These are phyloP conservation scores for Eucalyptus marginata DNA, from an alignment of 345 rosid genomes.

Conservation along the genomic window DNA sequence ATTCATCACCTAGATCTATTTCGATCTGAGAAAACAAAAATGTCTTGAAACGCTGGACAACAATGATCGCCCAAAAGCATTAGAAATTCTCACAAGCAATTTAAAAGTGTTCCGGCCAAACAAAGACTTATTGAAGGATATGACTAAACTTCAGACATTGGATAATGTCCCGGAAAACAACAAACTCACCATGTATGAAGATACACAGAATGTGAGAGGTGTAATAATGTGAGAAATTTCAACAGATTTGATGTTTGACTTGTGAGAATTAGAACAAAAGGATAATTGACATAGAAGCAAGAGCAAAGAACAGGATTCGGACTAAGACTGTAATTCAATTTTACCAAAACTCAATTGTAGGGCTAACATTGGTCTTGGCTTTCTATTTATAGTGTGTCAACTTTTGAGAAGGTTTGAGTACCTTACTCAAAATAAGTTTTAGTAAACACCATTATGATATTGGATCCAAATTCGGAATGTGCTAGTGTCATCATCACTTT, in stretches of 20 bases:
- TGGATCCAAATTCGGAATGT: neutral
- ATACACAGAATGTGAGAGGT: neutral
- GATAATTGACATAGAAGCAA: neutral
- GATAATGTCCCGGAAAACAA: neutral
- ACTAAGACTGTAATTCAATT: neutral
- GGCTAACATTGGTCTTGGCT: neutral
- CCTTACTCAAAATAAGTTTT: neutral
- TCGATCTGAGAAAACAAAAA: constrained; percentile 44
- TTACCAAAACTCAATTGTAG: neutral
- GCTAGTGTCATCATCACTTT: neutral
- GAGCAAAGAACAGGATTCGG: neutral
- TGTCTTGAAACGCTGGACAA: neutral
- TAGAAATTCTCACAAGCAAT: neutral
- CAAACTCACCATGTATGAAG: too few species aligned
- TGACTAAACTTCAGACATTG: too few species aligned
- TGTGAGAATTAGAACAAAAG: neutral
- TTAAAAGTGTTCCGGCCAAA: neutral
- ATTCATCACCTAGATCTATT: constrained; percentile 39
- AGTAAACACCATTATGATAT: neutral
- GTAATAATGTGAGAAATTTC: neutral
- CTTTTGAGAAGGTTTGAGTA: neutral
- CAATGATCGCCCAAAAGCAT: neutral
- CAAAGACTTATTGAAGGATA: neutral
- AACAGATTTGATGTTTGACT: neutral
- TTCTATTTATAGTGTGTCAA: too few species aligned